These are phyloP conservation scores for Chenopodium album DNA, from an alignment of 148 eudicot species.

Conservation along the genomic window DNA sequence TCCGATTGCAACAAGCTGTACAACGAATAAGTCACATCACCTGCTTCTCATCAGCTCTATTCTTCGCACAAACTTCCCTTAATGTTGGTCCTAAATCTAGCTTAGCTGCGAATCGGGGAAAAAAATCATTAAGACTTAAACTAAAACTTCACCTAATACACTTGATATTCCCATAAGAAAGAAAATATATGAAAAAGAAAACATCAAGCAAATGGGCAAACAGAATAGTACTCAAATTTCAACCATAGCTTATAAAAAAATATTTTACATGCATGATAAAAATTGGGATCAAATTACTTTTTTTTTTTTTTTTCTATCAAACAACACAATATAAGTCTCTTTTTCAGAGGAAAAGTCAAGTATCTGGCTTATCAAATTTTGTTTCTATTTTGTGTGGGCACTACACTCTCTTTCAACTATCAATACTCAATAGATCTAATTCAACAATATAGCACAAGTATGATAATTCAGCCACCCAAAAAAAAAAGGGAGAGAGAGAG, in stretches of 20 bases:
- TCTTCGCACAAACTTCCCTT: slow-evolving; percentile 83
- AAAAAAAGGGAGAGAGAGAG: no score
- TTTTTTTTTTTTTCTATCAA: no score
- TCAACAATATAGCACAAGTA: no score
- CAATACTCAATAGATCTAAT: no score
- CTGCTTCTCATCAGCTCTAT: slow-evolving; percentile 89
- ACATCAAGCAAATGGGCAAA: background rate
- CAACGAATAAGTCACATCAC: slow-evolving; percentile 32
- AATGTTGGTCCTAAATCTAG: slow-evolving; percentile 67
- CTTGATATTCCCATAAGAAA: background rate
- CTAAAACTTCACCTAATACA: background rate
- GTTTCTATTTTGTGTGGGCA: no score
- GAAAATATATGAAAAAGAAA: background rate
- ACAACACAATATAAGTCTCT: no score
- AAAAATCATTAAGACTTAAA: slow-evolving; percentile 17
- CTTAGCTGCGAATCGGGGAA: slow-evolving; percentile 38
- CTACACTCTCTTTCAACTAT: no score
- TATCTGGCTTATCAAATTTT: no score
- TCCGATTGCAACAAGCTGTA: background rate
- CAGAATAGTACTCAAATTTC: background rate
- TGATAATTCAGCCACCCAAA: no score
- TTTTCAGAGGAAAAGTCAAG: no score
- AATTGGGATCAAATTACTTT: no score
- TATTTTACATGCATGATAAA: no score
- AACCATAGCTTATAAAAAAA: background rate